These are phyloP conservation scores for Primulina tabacum DNA, from an alignment of 257 asterid genomes.

Conservation along the genomic window DNA sequence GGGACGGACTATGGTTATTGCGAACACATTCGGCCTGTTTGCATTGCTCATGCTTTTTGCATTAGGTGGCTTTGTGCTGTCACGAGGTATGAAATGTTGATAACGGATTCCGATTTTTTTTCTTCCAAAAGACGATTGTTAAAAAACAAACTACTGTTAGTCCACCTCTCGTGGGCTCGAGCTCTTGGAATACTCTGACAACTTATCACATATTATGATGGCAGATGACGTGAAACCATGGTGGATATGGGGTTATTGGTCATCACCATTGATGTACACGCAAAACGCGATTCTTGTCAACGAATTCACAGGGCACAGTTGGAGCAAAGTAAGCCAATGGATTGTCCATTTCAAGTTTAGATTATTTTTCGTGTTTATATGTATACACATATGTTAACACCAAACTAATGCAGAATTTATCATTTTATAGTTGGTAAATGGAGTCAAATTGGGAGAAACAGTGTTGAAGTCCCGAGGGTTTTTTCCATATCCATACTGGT, in stretches of 20 bases:
- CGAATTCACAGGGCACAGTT: constrained; percentile 58
- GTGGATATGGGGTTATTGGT: constrained; percentile 85
- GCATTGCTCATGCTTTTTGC: constrained; percentile 54
- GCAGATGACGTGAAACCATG: constrained; percentile 57
- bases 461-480: constrained; percentile 43
- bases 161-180: not conserved
- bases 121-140: not conserved
- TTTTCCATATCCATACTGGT: constrained; percentile 57
- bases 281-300: constrained; percentile 63
- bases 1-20: constrained; percentile 59
- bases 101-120: not conserved
- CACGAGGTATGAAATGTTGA: constrained; percentile 43
- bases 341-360: not conserved
- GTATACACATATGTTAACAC: not conserved
- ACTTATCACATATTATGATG: not conserved
- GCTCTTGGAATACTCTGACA: not conserved
- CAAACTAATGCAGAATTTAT: constrained; percentile 2
- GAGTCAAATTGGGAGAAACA: constrained; percentile 40
- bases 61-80: constrained; percentile 61
- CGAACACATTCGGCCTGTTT: constrained; percentile 62
- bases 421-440: constrained; percentile 36
- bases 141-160: not conserved
- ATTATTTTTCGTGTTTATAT: not conserved
- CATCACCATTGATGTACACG: constrained; percentile 69
- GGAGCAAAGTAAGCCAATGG: constrained; percentile 50